phyloP scores from a whole-genome alignment of 768 basidiomycete species.

The Saitozyma sp. region DNA sequence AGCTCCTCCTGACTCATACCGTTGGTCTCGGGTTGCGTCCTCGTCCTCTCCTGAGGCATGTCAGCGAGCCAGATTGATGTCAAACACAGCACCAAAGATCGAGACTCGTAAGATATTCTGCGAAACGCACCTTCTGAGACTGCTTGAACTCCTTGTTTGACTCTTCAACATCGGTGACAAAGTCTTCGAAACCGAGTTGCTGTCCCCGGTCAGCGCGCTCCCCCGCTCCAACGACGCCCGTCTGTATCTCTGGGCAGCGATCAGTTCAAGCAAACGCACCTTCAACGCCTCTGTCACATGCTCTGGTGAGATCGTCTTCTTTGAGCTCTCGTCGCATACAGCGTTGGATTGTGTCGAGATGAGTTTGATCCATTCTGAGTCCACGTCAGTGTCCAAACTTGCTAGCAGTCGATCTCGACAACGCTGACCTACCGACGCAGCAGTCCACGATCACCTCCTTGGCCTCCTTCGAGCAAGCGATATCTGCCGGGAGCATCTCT shows the following conservation, averaged over 20 bases:
- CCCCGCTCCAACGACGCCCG: no score
- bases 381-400: neutral
- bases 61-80: neutral
- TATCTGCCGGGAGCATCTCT: conserved; percentile 88
- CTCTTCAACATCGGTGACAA: conserved; percentile 84
- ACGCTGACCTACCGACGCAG: conserved; percentile 77
- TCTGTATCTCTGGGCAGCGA: no score
- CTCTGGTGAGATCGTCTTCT: conserved; percentile 98
- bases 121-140: conserved; percentile 73
- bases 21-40: conserved; percentile 60
- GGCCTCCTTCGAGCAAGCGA: conserved; percentile 91
- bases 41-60: conserved; percentile 35
- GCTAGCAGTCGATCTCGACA: neutral
- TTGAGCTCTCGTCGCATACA: conserved; percentile 94
- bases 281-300: conserved; percentile 91
- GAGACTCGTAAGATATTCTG: neutral
- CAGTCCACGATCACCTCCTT: conserved; percentile 96
- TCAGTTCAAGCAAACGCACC: conserved; percentile 56
- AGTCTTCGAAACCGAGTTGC: conserved; percentile 90
- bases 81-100: conserved; percentile 1
- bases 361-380: conserved; percentile 93
- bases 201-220: conserved; percentile 46
- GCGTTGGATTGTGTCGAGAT: conserved; percentile 97
- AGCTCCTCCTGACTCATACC: conserved; percentile 91
- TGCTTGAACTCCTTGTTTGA: conserved; percentile 96